phyloP scores from a whole-genome alignment of 2,329 filamentous ascomycete species.

The Botrytis squamosa region DNA sequence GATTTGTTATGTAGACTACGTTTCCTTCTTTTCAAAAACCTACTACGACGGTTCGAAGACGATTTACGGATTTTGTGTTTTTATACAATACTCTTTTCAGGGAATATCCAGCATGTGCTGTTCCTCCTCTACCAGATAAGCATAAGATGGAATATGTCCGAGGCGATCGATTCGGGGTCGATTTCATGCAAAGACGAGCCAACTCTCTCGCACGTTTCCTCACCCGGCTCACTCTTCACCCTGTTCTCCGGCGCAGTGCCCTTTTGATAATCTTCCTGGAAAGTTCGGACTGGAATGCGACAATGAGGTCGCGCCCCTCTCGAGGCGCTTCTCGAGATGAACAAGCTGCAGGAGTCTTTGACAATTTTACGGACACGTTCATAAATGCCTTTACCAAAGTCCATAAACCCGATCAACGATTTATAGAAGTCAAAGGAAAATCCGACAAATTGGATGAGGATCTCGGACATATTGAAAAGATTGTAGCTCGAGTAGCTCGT shows the following conservation, averaged over 20 bases:
- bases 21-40: conserved; percentile 89
- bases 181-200: conserved; percentile 86
- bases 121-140: conserved; percentile 94
- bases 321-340: conserved; percentile 58
- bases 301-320: conserved; percentile 76
- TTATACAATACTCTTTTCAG: conserved; percentile 85
- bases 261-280: conserved; percentile 90
- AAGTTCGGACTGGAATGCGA: conserved; percentile 92
- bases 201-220: conserved; percentile 92
- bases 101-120: conserved; percentile 88
- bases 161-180: conserved; percentile 88
- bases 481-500: conserved; percentile 85
- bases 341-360: conserved; percentile 72
- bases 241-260: conserved; percentile 77
- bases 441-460: conserved; percentile 95
- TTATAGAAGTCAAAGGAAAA: conserved; percentile 89
- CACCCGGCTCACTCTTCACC: conserved; percentile 80
- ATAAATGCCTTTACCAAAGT: conserved; percentile 97
- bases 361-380: conserved; percentile 93
- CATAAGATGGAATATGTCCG: conserved; percentile 99
- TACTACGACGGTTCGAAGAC: conserved; percentile 75
- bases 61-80: conserved; percentile 97
- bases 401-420: conserved; percentile 90
- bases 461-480: conserved; percentile 88
- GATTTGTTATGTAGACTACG: conserved; percentile 64